Conservation (phyloP, 768 basidiomycete species). For the Terana coerulea region DNA sequence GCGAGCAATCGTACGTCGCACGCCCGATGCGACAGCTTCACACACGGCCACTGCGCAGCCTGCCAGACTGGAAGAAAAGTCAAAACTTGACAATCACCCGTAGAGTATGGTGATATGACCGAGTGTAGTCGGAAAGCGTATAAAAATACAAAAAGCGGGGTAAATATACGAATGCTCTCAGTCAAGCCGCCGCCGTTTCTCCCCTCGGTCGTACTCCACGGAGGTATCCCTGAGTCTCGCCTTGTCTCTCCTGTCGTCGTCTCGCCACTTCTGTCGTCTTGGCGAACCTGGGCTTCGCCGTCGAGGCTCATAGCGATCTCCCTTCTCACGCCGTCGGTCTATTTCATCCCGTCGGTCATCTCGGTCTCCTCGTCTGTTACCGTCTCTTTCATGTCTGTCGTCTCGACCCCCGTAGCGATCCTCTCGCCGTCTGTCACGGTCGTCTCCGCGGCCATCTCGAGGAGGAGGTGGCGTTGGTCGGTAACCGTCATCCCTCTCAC, state of each 20-base stretch:
- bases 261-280: conserved; percentile 20
- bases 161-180: conserved; percentile 8
- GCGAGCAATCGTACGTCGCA: no score
- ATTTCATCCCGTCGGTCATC: conserved; percentile 14
- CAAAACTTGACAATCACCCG: no score
- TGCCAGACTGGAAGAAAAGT: no score
- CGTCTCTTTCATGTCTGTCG: not conserved
- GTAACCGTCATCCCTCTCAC: conserved; percentile 15
- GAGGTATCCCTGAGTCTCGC: conserved; percentile 29
- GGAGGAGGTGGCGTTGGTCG: no score
- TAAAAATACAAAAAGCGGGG: not conserved
- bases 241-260: conserved; percentile 17
- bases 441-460: conserved; percentile 19
- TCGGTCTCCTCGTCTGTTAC: conserved; percentile 1
- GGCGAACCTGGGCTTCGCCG: conserved; percentile 8
- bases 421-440: conserved; percentile 16
- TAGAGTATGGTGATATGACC: no score
- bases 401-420: conserved; percentile 5
- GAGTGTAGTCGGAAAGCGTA: no score
- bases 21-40: no score
- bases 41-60: no score
- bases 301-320: conserved; percentile 6
- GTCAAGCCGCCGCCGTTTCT: conserved; percentile 32
- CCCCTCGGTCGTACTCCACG: conserved; percentile 22
- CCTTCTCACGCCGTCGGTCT: conserved; percentile 13